Evolutionary conservation across 441 rosid genomes (phyloP), one percentile per base, ranked within the genome.

Genomic region (Gossypium schwendimanii): DNA sequence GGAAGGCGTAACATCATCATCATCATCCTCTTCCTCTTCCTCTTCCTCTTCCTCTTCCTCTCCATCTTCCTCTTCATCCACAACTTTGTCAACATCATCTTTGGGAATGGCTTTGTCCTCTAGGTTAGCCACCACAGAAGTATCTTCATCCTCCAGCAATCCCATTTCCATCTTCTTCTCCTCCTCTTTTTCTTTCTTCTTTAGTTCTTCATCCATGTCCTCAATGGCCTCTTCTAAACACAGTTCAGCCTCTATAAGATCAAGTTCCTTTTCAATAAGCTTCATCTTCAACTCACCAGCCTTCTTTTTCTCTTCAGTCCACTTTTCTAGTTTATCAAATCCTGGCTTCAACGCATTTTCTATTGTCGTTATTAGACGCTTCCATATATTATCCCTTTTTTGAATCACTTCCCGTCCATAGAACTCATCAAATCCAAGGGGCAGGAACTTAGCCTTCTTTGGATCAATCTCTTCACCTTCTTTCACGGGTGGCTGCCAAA

Each of bases 341-440:
- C 76, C 72, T 4, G 92, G 89, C 77, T 84, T 86, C 63, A 80
- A 60, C 15, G 78, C 82, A 81, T 87, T 87, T 76, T 84, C 96
- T 11, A 86, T 71, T 33, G 83, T 80, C 72, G 58, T 79, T 70
- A 87, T 65, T 28, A 93, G 53, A 12, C 76, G 82, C 79, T 70
- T 82, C 83, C 76, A 73, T 28, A 83, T 74, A 71, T 60, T 84
- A 67, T 82, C 84, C 82, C 81, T 81, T 80, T 79, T 69, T 64
- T 67, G 87, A 8, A 53, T 76, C 39, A 69, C 84, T 71, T 88
- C 88, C 74, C 62, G 63, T 79, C 96, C 97, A 62, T 84, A 90
- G 76, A 91, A 93, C 65, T 90, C 98, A 33, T 91, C 98, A 67
- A 82, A 90, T 76, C 96, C 98, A 20, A 90, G 87, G 49, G 97